A percentile compares a stretch with the other conserved stretches of the same genome.
phyloP scores from a whole-genome alignment of 768 basidiomycete species.

The Tylopilus sp. region DNA sequence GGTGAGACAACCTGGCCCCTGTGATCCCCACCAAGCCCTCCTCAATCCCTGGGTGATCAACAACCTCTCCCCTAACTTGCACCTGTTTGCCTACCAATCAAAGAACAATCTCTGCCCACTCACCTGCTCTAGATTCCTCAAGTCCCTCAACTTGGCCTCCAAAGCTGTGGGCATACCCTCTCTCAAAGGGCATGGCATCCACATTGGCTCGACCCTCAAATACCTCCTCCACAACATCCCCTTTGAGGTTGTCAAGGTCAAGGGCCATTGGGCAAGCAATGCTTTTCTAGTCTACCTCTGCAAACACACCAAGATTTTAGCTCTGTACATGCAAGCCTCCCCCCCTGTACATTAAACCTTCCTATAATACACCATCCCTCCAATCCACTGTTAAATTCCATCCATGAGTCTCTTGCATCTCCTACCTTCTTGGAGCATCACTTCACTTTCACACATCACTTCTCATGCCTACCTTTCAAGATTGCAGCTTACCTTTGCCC shows the following conservation, averaged over 20 bases:
- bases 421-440: background rate
- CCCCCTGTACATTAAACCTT: background rate
- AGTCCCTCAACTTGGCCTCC: background rate
- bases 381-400: background rate
- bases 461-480: too few species aligned
- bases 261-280: constrained; percentile 32
- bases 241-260: background rate
- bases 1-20: background rate
- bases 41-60: background rate
- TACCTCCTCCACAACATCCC: background rate
- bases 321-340: constrained; percentile 27
- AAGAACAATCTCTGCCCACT: background rate
- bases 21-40: background rate
- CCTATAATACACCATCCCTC: background rate
- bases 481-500: too few species aligned
- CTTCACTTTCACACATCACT: too few species aligned
- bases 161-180: background rate
- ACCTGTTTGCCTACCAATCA: background rate
- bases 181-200: background rate
- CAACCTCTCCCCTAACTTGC: background rate
- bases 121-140: background rate
- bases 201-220: background rate
- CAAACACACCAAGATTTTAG: constrained; percentile 28
- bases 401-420: background rate
- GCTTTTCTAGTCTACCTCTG: constrained; percentile 30